phyloP scores from a whole-genome alignment of 257 asterid species.

The Solanum tarapatanum region DNA sequence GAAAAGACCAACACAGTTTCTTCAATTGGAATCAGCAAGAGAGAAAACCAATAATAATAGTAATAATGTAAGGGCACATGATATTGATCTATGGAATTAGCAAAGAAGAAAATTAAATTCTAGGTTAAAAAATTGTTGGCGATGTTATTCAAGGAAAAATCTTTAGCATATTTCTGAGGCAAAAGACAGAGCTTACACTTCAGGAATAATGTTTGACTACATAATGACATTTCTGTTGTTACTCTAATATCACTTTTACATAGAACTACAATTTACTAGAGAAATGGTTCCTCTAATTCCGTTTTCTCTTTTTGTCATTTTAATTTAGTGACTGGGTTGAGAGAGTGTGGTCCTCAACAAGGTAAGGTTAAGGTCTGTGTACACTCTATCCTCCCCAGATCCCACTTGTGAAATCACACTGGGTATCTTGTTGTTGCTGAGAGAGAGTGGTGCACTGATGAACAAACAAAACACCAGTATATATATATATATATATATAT shows the following conservation, averaged over 20 bases:
- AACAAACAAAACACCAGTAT: background rate
- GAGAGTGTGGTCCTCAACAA: background rate
- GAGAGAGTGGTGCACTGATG: background rate
- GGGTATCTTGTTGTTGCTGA: background rate
- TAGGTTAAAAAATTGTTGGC: background rate
- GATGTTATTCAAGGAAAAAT: background rate
- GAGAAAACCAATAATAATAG: background rate
- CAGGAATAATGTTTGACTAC: background rate
- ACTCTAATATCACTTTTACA: background rate
- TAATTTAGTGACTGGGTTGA: background rate
- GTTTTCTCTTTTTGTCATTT: background rate
- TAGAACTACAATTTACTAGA: background rate
- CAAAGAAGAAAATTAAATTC: background rate
- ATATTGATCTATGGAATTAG: background rate
- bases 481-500: background rate
- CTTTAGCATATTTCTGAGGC: background rate
- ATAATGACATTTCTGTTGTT: background rate
- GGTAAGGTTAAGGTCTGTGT: background rate
- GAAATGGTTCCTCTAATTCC: background rate
- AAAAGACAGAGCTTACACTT: background rate
- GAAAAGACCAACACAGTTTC: background rate
- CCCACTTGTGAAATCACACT: background rate
- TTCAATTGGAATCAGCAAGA: background rate
- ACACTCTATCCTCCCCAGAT: background rate
- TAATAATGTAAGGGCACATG: background rate